Conservation (phyloP, 805 yeast genomes). For the Debaryomyces castellii region DNA sequence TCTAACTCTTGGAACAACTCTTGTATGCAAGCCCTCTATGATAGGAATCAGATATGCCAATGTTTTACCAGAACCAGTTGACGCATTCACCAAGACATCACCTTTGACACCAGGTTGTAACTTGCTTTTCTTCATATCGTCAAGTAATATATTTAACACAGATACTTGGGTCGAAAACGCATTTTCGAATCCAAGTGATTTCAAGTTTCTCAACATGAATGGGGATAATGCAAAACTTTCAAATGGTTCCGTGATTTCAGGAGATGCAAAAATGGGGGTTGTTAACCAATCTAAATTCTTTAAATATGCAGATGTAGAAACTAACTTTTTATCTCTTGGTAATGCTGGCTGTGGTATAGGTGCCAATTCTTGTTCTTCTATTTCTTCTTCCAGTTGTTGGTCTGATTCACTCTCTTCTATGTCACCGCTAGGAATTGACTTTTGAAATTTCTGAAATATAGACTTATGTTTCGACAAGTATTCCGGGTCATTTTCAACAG, state of each 20-base stretch:
- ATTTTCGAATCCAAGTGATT: conserved; percentile 40
- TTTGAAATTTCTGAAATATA: conserved; percentile 54
- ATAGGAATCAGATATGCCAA: conserved; percentile 85
- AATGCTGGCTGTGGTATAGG: conserved; percentile 86
- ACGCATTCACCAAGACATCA: conserved; percentile 85
- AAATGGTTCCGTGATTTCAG: conserved; percentile 49
- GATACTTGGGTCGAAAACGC: conserved; percentile 81
- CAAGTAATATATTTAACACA: conserved; percentile 55
- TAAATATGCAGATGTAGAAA: conserved; percentile 21
- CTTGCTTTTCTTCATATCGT: conserved; percentile 39
- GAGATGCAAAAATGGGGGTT: conserved; percentile 56
- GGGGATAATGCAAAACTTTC: conserved; percentile 45
- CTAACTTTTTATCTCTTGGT: conserved; percentile 50
- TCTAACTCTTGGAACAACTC: conserved; percentile 70
- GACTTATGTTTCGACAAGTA: conserved; percentile 45
- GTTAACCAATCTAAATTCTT: conserved; percentile 65
- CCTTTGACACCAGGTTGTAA: conserved; percentile 58
- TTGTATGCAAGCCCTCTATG: conserved; percentile 59
- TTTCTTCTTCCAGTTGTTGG: conserved; percentile 16
- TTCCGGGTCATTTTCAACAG: conserved; percentile 8
- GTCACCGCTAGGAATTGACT: conserved; percentile 11
- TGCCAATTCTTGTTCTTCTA: conserved; percentile 40
- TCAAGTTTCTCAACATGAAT: conserved; percentile 46
- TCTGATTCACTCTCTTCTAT: conserved; percentile 11
- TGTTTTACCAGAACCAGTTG: conserved; percentile 96